Conservation (phyloP, 139 green algal genomes). For the Volvox africanus region DNA sequence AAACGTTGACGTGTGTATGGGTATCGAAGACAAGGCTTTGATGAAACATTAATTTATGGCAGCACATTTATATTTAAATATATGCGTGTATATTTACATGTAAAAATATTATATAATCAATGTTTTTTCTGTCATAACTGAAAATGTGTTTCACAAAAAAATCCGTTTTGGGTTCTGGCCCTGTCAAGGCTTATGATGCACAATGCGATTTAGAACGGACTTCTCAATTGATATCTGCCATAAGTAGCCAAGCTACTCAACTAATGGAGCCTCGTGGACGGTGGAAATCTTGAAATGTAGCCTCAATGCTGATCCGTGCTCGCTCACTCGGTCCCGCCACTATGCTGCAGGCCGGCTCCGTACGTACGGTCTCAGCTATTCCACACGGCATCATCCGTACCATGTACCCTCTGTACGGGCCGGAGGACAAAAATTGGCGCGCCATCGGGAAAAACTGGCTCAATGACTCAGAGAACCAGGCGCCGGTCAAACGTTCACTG, state of each 20-base stretch:
- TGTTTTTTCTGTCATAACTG: too few relatives aligned
- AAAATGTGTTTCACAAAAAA: too few relatives aligned
- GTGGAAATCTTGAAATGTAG: not conserved
- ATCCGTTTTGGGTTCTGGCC: too few relatives aligned
- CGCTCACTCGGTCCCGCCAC: not conserved
- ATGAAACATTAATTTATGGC: too few relatives aligned
- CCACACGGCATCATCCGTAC: constrained; percentile 48
- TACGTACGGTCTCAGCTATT: constrained; percentile 33
- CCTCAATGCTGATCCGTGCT: not conserved
- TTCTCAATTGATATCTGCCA: too few relatives aligned
- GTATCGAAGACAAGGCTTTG: too few relatives aligned
- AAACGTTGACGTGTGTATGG: not conserved
- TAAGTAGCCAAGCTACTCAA: too few relatives aligned
- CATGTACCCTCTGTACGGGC: constrained; percentile 40
- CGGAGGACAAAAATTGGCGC: constrained; percentile 32
- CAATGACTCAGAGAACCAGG: constrained; percentile 18
- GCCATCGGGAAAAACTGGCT: constrained; percentile 51
- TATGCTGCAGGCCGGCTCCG: constrained; percentile 9
- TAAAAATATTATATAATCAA: too few relatives aligned
- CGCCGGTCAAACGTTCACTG: not conserved
- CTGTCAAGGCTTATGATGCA: too few relatives aligned
- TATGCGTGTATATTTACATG: too few relatives aligned
- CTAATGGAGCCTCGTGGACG: not conserved
- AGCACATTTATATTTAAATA: too few relatives aligned
- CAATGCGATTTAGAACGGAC: too few relatives aligned